phyloP scores from a whole-genome alignment of 164 flowering plant species.

The Nelumbo lutea region DNA sequence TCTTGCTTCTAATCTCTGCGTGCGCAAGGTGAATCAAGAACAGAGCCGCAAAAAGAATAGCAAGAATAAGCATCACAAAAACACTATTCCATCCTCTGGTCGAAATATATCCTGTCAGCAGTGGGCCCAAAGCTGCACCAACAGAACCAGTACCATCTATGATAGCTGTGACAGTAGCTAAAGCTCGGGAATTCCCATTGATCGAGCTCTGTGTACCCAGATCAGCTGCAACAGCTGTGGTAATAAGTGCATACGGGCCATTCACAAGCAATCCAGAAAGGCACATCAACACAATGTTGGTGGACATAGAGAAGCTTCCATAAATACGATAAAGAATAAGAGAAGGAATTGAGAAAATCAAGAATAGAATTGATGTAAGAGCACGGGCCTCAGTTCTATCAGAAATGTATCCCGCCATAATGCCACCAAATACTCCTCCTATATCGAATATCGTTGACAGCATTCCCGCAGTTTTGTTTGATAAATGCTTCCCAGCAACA shows the following conservation, averaged over 20 bases:
- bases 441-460: conserved; percentile 86
- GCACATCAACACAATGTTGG: conserved; percentile 72
- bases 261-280: conserved; percentile 80
- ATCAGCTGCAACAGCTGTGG: conserved; percentile 97
- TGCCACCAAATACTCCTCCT: conserved; percentile 92
- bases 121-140: conserved; percentile 94
- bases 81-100: conserved; percentile 87
- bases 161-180: conserved; percentile 94
- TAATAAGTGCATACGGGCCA: conserved; percentile 93
- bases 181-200: conserved; percentile 76
- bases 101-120: conserved; percentile 85
- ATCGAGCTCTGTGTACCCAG: conserved; percentile 72
- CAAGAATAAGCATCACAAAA: conserved; percentile 68
- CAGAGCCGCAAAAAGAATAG: conserved; percentile 47
- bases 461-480: conserved; percentile 80
- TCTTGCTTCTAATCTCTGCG: conserved; percentile 51
- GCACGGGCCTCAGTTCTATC: conserved; percentile 88
- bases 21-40: conserved; percentile 61
- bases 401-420: conserved; percentile 75
- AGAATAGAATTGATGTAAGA: conserved; percentile 63
- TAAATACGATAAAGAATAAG: conserved; percentile 64
- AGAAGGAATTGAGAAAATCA: conserved; percentile 66
- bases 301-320: conserved; percentile 63
- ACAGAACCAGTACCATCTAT: conserved; percentile 98
- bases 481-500: conserved; percentile 82